Percentiles rank a stretch among this genome's conserved stretches.
Evolutionary conservation across 164 flowering plant genomes (phyloP).

Genomic region (Magnolia sinica): DNA sequence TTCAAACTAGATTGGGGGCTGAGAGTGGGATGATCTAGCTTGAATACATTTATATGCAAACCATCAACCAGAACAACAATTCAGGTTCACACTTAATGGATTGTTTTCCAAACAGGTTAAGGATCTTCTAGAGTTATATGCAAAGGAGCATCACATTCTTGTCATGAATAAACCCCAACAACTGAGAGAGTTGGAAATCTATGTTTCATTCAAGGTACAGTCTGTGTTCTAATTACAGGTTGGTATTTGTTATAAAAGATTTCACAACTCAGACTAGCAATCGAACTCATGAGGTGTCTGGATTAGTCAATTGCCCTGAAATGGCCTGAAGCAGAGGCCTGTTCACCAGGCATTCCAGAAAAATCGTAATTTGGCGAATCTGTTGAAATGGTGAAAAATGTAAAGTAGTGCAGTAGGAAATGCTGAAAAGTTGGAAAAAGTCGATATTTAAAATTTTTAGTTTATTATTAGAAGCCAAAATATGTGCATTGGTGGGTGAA

Average conservation of each 20-base stretch:
- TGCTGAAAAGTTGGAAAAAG: not conserved
- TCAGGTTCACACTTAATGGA: not conserved
- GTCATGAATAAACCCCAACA: conserved; percentile 32
- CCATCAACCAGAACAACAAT: not conserved
- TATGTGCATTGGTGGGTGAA: not conserved
- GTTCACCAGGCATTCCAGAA: not conserved
- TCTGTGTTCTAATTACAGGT: not conserved
- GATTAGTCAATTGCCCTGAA: not conserved
- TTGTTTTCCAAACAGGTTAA: conserved; percentile 39
- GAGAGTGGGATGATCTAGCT: not conserved
- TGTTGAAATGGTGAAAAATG: not conserved
- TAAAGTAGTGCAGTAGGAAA: not conserved
- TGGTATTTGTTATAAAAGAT: too few species aligned
- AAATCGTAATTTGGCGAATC: not conserved
- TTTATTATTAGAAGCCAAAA: not conserved
- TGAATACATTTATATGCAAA: not conserved
- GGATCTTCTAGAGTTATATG: conserved; percentile 50
- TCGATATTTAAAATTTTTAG: not conserved
- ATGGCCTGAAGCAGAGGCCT: not conserved
- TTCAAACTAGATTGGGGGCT: too few species aligned
- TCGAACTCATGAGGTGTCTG: not conserved
- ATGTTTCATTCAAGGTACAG: conserved; percentile 75
- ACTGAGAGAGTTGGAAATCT: conserved; percentile 39
- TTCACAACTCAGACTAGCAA: not conserved
- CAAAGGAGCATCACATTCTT: conserved; percentile 67